These are phyloP conservation scores for Porpolomopsis calyptriformis DNA, from an alignment of 768 basidiomycete species.

Conservation along the genomic window DNA sequence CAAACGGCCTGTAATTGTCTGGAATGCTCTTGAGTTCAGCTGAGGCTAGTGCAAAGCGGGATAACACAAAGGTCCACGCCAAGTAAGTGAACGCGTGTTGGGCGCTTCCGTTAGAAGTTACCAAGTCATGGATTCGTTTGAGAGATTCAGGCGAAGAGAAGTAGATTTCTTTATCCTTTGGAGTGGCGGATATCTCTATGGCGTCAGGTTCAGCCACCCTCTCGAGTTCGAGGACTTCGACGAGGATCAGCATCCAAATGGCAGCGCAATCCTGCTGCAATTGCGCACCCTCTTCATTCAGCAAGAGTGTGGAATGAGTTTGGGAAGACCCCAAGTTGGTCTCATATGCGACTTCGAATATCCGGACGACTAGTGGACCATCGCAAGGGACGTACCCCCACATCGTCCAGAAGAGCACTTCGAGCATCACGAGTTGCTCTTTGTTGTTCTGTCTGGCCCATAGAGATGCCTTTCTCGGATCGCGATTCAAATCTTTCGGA, in stretches of 20 bases:
- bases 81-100: slow-evolving; percentile 65
- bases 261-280: slow-evolving; percentile 58
- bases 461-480: slow-evolving; percentile 48
- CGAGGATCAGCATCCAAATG: slow-evolving; percentile 67
- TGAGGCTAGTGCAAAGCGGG: slow-evolving; percentile 42
- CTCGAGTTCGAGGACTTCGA: slow-evolving; percentile 78
- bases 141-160: slow-evolving; percentile 53
- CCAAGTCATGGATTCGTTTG: slow-evolving; percentile 55
- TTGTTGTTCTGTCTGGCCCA: slow-evolving; percentile 68
- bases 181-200: slow-evolving; percentile 43
- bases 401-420: slow-evolving; percentile 84
- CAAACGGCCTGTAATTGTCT: slow-evolving; percentile 42
- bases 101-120: slow-evolving; percentile 46
- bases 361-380: slow-evolving; percentile 48
- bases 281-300: slow-evolving; percentile 65
- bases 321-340: slow-evolving; percentile 59
- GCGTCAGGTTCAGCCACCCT: slow-evolving; percentile 41
- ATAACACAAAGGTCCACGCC: slow-evolving; percentile 79
- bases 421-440: slow-evolving; percentile 73
- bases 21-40: slow-evolving; percentile 42
- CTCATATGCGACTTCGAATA: slow-evolving; percentile 55
- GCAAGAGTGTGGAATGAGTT: slow-evolving; percentile 47
- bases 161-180: slow-evolving; percentile 41
- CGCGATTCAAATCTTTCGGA: slow-evolving; percentile 33
- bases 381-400: slow-evolving; percentile 64